These are phyloP conservation scores for maize (Zea mays) DNA, from an alignment of 176 grass and related monocot genomes.

Conservation along the genomic window Zm-B73-REFERENCE-NAM-5.0 NC_050099.1:127089501-127090000, in stretches of 20 bases:
- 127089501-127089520: conserved; percentile 98
- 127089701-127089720: conserved; percentile 22
- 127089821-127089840: conserved; percentile 64
- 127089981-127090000: conserved; percentile 19
- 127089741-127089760: conserved; percentile 6
- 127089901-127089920: conserved; percentile 22
- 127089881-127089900: conserved; percentile 50
- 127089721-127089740: conserved; percentile 25
- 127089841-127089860: conserved; percentile 61
- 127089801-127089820: conserved; percentile 61
- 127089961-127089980: conserved; percentile 6
- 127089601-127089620: conserved; percentile 17
- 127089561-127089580: conserved; percentile 32
- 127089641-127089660: conserved; percentile 89
- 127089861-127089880: conserved; percentile 65
- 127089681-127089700: conserved; percentile 72
- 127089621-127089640: conserved; percentile 53
- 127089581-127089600: conserved; percentile 10
- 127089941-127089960: conserved; percentile 4
- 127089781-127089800: conserved; percentile 72
- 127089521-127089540: conserved; percentile 94
- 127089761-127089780: conserved; percentile 12
- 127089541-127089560: conserved; percentile 41
- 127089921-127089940: conserved; percentile 15
- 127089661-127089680: conserved; percentile 92